Base-by-base conservation (phyloP, 1,284 basidiomycete species). In the Cutaneotrichosporon cavernicola region DNA sequence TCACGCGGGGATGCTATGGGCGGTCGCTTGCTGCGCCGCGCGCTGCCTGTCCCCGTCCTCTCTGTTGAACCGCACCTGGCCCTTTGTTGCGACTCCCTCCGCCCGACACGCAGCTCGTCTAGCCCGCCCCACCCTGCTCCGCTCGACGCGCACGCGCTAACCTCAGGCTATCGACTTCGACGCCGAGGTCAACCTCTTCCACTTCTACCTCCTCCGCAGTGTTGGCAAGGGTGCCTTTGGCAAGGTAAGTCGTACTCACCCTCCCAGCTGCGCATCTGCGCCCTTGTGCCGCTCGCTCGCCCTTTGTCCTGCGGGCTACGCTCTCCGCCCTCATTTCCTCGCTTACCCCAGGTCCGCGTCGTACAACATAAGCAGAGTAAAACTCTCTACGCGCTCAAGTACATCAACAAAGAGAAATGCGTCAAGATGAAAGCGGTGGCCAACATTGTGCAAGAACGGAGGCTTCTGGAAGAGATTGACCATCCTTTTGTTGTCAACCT, bases 161-260 rank as follows among this genome's bases (percentile, higher is more conserved):
- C 63, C 40, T 5, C 77, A 97, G 93, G 92, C 92, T 66, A 91
- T 98, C 82, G 95, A 99, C 85, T 99, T 97, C 80, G 94, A 97
- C 70, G 94, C 91, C 61, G 94, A 97, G 69, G 90, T 96, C 75
- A 97, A 93, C 77, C 88, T 99, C 62, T 99, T 97, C 80, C 96
- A 99, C 80, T 99, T 99, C 78, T 88, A 92, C 71, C 88, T 99
- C 51, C 82, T 98, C 34, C 86, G 94, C 75, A 92, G 91, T 71
- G 95, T 99, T 21, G 96, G 96, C 56, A 98, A 98, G 80, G 96
- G 96, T 61, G 96, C 96, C 0, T 98, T 99, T 78, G 96, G 96
- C 75, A 98, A 99, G 87, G 95, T 92, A 56, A 51, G 46, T 56
- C 13, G 18, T 18, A 9, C 8, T 36, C 34, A 22, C 9, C 4